Conservation (phyloP, 1,284 basidiomycete species). For the Pyrrhoderma noxium region DNA sequence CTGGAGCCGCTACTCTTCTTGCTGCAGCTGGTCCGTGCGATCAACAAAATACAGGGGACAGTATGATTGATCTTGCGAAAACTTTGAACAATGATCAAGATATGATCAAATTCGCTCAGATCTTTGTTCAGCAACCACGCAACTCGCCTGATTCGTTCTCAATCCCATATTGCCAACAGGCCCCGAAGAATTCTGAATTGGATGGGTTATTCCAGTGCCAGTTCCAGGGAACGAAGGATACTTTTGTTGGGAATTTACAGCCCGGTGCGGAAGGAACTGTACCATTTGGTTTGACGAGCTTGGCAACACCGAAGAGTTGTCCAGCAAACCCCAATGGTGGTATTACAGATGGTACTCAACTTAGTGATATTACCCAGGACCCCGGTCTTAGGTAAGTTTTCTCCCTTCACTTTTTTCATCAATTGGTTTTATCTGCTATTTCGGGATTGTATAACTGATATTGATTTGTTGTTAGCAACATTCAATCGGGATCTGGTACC, state of each 20-base stretch:
- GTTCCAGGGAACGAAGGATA: constrained; percentile 40
- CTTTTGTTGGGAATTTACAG: constrained; percentile 35
- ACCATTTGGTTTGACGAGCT: constrained; percentile 35
- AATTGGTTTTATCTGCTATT: neutral
- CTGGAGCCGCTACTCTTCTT: constrained; percentile 35
- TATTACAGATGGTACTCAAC: constrained; percentile 26
- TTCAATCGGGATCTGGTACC: neutral
- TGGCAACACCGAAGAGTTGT: constrained; percentile 43
- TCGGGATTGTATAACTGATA: neutral
- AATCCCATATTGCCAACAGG: constrained; percentile 44
- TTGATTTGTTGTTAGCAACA: neutral
- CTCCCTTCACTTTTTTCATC: neutral
- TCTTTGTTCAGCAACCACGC: constrained; percentile 53
- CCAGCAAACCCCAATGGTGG: constrained; percentile 36
- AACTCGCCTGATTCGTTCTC: constrained; percentile 41
- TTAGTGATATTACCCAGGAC: constrained; percentile 19
- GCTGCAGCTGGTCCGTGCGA: constrained; percentile 43
- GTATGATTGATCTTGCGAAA: constrained; percentile 55
- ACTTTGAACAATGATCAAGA: constrained; percentile 43
- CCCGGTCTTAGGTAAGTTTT: constrained; percentile 20
- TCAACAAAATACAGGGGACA: constrained; percentile 55
- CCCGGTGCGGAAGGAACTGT: constrained; percentile 38
- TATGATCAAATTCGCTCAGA: constrained; percentile 52
- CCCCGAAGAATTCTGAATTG: constrained; percentile 42
- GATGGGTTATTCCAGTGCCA: constrained; percentile 51